Conservation (phyloP, 2,329 filamentous ascomycete species). For the Alternaria conjuncta region DNA sequence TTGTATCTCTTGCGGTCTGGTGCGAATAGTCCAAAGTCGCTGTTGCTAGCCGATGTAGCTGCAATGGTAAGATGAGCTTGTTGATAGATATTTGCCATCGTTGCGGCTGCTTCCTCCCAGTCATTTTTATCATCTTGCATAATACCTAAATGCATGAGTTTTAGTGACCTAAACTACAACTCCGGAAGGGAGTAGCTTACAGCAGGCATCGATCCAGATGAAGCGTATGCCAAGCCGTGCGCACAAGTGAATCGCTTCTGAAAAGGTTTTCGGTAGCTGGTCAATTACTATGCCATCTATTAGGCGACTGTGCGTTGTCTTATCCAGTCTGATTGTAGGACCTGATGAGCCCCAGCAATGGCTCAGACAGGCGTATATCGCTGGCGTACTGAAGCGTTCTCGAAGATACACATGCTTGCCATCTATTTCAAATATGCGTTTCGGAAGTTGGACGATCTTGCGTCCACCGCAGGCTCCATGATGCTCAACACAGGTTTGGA, state of each 20-base stretch:
- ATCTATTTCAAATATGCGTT: background rate
- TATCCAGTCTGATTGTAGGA: background rate
- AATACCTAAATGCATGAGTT: background rate
- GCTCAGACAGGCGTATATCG: background rate
- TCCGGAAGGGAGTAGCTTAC: too few relatives aligned
- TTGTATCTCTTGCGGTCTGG: background rate
- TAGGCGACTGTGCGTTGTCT: rapidly evolving
- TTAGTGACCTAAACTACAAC: too few relatives aligned
- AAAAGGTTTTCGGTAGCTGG: background rate
- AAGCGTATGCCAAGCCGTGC: background rate
- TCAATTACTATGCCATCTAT: background rate
- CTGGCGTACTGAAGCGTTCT: rapidly evolving
- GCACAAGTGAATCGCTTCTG: background rate
- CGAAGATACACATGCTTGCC: background rate
- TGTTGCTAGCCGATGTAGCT: background rate
- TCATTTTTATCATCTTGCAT: background rate
- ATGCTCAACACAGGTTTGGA: background rate
- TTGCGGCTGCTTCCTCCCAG: background rate
- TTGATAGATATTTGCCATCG: background rate
- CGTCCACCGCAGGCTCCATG: background rate
- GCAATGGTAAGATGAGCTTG: background rate
- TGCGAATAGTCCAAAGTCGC: background rate
- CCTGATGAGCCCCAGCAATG: background rate
- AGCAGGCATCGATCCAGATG: background rate
- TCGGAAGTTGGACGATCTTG: background rate